Base-by-base conservation (phyloP, 768 basidiomycete species). In the Suillus ampliporus region DNA sequence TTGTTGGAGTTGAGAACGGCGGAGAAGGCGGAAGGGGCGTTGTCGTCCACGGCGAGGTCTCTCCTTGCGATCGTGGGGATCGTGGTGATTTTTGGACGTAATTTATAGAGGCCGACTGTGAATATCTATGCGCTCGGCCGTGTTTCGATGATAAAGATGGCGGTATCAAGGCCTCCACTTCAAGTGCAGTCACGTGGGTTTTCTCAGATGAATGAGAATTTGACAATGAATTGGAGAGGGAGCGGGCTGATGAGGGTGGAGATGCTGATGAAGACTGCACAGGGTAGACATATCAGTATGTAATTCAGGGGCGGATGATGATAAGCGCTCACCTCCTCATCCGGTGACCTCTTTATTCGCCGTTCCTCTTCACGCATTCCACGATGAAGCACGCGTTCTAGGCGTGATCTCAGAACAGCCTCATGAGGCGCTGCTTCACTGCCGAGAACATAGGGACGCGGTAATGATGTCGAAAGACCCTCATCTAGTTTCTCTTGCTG, bases 311-410 rank as follows among this genome's bases (percentile, higher is more conserved):
- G 52, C n/a, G 31, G 23, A 15, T 57, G 40, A 41, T 21, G 35
- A 21, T 19, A 23, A 14, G 11, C 23, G 73, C 74, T 68, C 57
- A 76, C 74, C 35, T 75, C 70, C 21, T 65, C 53, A 38, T 70
- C 73, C 51, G 57, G 38, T 52, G 57, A 58, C 58, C 61, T 46
- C 35, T 56, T 61, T 60, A 40, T 64, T 58, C 58, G 38, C 60
- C 69, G 53, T 17, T 52, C 28, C 23, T 57, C 57, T 37, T 57
- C 56, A 34, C 56, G 48, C 67, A 69, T 70, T 64, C 73, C 71
- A 15, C 66, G 69, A 61, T 74, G 71, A n/a, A 88, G 69, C 51
- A 86, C 85, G 2, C 81, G 72, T 74, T 88, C 87, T 19, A 87
- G 73, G 13, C 84, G 77, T 53, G 77, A 81, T 9, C 83, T 79